These are phyloP conservation scores for Colletotrichum sp. DNA, from an alignment of 2,329 filamentous ascomycete genomes.

Conservation along the genomic window DNA sequence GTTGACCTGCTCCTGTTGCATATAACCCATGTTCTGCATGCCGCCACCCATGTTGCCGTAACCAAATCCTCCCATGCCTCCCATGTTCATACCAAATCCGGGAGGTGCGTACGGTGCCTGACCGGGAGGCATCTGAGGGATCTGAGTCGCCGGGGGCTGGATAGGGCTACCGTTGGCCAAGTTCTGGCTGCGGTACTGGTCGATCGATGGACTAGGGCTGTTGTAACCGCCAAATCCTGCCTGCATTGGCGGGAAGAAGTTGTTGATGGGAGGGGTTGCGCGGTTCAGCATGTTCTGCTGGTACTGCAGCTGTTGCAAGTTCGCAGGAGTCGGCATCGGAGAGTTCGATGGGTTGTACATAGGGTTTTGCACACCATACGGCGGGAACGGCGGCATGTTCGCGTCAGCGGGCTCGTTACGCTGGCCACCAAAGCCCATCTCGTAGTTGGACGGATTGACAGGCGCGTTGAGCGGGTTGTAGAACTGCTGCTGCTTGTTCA, in stretches of 20 bases:
- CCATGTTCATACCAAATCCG: slow-evolving; percentile 54
- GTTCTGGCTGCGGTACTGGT: slow-evolving; percentile 61
- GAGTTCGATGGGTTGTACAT: slow-evolving; percentile 55
- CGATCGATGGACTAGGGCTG: slow-evolving; percentile 51
- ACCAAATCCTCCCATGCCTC: slow-evolving; percentile 46
- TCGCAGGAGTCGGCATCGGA: slow-evolving; percentile 50
- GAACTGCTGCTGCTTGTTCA: slow-evolving; percentile 50
- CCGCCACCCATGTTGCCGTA: slow-evolving; percentile 48
- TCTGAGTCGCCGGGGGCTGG: slow-evolving; percentile 45
- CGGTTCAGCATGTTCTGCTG: slow-evolving; percentile 64
- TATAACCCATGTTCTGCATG: slow-evolving; percentile 56
- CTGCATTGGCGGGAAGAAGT: slow-evolving; percentile 62
- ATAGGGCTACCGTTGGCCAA: slow-evolving; percentile 57
- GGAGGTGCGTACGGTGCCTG: slow-evolving; percentile 52
- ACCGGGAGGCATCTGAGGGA: slow-evolving; percentile 45
- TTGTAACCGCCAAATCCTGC: slow-evolving; percentile 60
- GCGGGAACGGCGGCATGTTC: slow-evolving; percentile 52
- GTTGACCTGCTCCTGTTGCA: slow-evolving; percentile 62
- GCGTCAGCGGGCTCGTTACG: slow-evolving; percentile 59
- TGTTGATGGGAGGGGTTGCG: slow-evolving; percentile 57
- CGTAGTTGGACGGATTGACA: slow-evolving; percentile 48
- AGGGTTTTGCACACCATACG: slow-evolving; percentile 54
- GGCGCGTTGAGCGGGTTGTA: slow-evolving; percentile 55
- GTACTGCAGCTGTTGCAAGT: slow-evolving; percentile 62
- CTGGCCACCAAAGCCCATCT: slow-evolving; percentile 55